Evolutionary conservation across 768 basidiomycete species (phyloP), one percentile per base, ranked within the genome.

Genomic region (Boletus reticulatus): DNA sequence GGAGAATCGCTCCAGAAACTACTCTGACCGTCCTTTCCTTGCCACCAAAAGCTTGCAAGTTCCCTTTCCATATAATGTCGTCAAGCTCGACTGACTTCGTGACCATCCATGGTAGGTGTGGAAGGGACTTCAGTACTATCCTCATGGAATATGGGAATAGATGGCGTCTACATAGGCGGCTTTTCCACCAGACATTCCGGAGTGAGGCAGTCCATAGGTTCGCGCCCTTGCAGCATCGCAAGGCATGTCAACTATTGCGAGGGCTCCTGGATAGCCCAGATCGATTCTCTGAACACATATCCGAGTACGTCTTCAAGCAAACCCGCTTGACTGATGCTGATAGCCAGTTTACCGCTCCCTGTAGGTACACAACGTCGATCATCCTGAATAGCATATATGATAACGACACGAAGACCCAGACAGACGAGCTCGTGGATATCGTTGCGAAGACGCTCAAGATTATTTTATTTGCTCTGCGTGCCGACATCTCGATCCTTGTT

Each of bases 11-110:
- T 77, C 79, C 10, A 64, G 62, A 13, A 75, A 80, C 43, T 82
- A 83, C 58, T 81, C 81, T 6, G 80, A 80, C 57, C 76, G 83
- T 9, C 83, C 82, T 22, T 56, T 50, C 34, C 43, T 72, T 36
- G 46, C 59, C 8, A 64, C 61, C 19, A 60, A 38, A 48, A 48
- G 52, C 4, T 9, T 61, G 63, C 55, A 42, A 49, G 59, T 38
- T 6, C 20, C 12, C 10, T 32, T 27, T 32, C 24, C 7, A 32
- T 14, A n/a, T 41, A n/a, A n/a, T 37, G 14, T 39, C 16, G 2
- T 8, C 34, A 36, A 48, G n/a, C 16, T 46, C 14, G 4, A 43
- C 38, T 50, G 10, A 57, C 20, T n/a, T n/a, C n/a, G 11, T 43
- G 14, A 31, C n/a, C 11, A 34, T 29, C 7, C 10, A 36, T 55